Conservation (phyloP, 139 green algal species). For the Picochlorum sp. region DNA sequence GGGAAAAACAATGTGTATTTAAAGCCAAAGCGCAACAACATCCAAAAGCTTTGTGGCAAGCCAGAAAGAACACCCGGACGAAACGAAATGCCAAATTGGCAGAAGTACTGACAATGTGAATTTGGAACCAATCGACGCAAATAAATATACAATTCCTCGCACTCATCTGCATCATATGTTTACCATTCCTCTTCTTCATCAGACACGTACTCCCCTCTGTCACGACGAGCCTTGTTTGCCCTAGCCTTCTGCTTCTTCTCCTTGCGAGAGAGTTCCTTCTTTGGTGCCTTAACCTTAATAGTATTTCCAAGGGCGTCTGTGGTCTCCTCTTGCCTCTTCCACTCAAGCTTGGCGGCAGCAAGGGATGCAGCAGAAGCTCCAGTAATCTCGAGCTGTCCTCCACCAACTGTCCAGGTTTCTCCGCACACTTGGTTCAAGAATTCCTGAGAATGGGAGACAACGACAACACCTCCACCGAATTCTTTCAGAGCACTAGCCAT, state of each 20-base stretch:
- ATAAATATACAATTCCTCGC: not conserved
- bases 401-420: constrained; percentile 77
- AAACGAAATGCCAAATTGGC: too few species aligned
- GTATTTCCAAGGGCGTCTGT: constrained; percentile 80
- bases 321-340: constrained; percentile 67
- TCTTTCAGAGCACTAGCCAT: constrained; percentile 65
- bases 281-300: constrained; percentile 73
- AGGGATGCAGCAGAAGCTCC: constrained; percentile 23
- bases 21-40: too few species aligned
- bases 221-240: constrained; percentile 43
- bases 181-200: constrained; percentile 51
- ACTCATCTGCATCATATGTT: not conserved
- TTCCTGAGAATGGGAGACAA: constrained; percentile 79
- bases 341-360: constrained; percentile 61
- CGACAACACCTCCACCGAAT: constrained; percentile 73
- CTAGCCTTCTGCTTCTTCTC: constrained; percentile 72
- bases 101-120: not conserved
- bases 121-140: not conserved
- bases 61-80: too few species aligned
- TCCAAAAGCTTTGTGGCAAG: too few species aligned
- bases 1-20: too few species aligned
- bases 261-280: constrained; percentile 85
- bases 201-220: constrained; percentile 65
- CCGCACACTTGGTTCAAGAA: constrained; percentile 63
- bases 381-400: constrained; percentile 50